A percentile compares a stretch with the other conserved stretches of the same genome.
These are phyloP conservation scores for Paulownia fortunei DNA, from an alignment of 257 asterid genomes.

Conservation along the genomic window DNA sequence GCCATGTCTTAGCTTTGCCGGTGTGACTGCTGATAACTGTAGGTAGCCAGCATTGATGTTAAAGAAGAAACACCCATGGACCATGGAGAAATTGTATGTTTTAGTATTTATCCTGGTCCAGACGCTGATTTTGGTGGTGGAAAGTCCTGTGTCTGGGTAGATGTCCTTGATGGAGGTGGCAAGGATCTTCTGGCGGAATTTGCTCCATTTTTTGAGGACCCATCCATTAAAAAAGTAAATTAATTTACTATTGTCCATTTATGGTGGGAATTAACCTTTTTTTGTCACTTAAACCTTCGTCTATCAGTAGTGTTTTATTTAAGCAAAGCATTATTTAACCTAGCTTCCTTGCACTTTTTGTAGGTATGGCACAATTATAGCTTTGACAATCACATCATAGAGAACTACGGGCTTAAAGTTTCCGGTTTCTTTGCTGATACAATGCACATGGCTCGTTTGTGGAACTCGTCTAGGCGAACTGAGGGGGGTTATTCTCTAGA, in stretches of 20 bases:
- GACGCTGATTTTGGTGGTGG: slow-evolving; percentile 90
- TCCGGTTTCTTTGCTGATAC: slow-evolving; percentile 95
- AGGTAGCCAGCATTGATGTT: slow-evolving; percentile 94
- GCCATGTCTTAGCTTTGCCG: slow-evolving; percentile 22
- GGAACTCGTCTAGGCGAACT: slow-evolving; percentile 85
- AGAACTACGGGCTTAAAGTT: slow-evolving; percentile 81
- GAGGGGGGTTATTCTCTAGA: slow-evolving; percentile 95
- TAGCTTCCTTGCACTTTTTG: slow-evolving; percentile 36
- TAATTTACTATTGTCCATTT: not conserved
- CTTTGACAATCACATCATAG: slow-evolving; percentile 87
- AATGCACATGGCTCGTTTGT: slow-evolving; percentile 98
- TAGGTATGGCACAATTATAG: slow-evolving; percentile 99
- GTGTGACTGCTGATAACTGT: slow-evolving; percentile 26
- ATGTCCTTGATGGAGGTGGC: slow-evolving; percentile 96
- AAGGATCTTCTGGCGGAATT: slow-evolving; percentile 68
- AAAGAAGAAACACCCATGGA: slow-evolving; percentile 95
- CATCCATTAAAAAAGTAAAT: slow-evolving; percentile 74
- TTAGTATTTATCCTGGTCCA: slow-evolving; percentile 88
- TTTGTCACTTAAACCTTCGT: slow-evolving; percentile 12
- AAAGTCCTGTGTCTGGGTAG: slow-evolving; percentile 91
- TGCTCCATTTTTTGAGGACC: slow-evolving; percentile 85
- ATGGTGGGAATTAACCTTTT: not conserved
- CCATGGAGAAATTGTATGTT: slow-evolving; percentile 93
- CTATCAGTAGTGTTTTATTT: not conserved
- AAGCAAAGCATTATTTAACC: slow-evolving; percentile 5